These are phyloP conservation scores for Gliomastix tumulicola DNA, from an alignment of 2,329 filamentous ascomycete species.

Conservation along the genomic window DNA sequence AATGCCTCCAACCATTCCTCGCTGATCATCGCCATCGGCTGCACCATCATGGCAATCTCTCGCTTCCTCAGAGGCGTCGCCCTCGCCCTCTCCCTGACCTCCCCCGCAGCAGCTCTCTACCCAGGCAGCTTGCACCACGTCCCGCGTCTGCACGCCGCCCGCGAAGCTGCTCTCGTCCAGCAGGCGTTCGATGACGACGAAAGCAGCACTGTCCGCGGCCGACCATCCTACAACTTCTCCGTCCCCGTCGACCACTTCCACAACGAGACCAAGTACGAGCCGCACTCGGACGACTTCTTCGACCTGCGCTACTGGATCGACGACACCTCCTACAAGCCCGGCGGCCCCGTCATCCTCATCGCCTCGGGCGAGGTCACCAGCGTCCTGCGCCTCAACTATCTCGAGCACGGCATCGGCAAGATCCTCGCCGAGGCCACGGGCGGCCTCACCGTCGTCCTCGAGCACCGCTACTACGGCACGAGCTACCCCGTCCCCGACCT, in stretches of 20 bases:
- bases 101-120: too few species aligned
- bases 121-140: too few species aligned
- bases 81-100: too few species aligned
- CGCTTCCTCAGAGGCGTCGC: too few species aligned
- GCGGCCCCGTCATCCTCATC: conserved; percentile 76
- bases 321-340: conserved; percentile 63
- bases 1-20: too few species aligned
- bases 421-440: conserved; percentile 64
- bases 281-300: conserved; percentile 64
- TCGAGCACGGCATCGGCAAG: conserved; percentile 72
- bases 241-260: conserved; percentile 75
- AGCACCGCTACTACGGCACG: conserved; percentile 81
- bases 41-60: too few species aligned
- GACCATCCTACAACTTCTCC: conserved; percentile 24
- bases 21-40: too few species aligned
- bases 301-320: conserved; percentile 79
- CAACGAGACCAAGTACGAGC: conserved; percentile 70
- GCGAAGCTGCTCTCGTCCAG: too few species aligned
- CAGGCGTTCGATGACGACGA: too few species aligned
- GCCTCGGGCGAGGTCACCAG: conserved; percentile 64
- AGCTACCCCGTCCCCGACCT: conserved; percentile 65
- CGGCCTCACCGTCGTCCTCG: conserved; percentile 72
- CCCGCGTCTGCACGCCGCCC: too few species aligned
- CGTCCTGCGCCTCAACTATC: conserved; percentile 54
- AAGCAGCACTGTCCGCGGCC: too few species aligned